These are phyloP conservation scores for Trametes sp. DNA, from an alignment of 1,284 basidiomycete species.

Conservation along the genomic window DNA sequence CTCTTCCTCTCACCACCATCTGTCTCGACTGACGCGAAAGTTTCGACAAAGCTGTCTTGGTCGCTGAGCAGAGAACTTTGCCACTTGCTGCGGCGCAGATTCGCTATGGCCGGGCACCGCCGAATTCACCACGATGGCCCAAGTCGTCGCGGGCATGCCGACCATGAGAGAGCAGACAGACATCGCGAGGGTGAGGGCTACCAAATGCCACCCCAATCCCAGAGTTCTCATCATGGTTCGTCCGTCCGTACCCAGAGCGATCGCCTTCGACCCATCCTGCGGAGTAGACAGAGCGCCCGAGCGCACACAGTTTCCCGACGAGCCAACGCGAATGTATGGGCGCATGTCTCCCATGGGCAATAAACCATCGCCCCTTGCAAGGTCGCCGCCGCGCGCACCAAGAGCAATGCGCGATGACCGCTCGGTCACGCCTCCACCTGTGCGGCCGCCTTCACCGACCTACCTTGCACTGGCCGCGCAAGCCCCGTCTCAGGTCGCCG, in stretches of 20 bases:
- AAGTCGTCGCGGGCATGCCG: neutral
- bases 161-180: neutral
- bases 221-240: conserved; percentile 26
- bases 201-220: conserved; percentile 22
- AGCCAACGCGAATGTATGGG: neutral
- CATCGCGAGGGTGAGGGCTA: conserved; percentile 24
- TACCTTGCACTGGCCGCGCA: conserved; percentile 40
- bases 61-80: conserved; percentile 29
- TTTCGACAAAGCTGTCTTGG: conserved; percentile 16
- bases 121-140: neutral
- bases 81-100: neutral
- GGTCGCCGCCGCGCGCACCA: conserved; percentile 21
- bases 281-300: neutral
- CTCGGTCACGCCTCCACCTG: conserved; percentile 36
- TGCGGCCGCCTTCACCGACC: conserved; percentile 36
- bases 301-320: neutral
- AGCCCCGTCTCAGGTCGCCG: conserved; percentile 38
- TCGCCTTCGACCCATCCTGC: conserved; percentile 17
- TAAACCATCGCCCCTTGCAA: neutral
- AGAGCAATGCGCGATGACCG: conserved; percentile 19
- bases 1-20: neutral
- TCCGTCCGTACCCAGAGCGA: conserved; percentile 7
- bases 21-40: neutral
- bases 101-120: conserved; percentile 2
- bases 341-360: neutral